Base-by-base conservation (phyloP, 2,329 filamentous ascomycete genomes). In the Tolypocladium endophyticum region DNA sequence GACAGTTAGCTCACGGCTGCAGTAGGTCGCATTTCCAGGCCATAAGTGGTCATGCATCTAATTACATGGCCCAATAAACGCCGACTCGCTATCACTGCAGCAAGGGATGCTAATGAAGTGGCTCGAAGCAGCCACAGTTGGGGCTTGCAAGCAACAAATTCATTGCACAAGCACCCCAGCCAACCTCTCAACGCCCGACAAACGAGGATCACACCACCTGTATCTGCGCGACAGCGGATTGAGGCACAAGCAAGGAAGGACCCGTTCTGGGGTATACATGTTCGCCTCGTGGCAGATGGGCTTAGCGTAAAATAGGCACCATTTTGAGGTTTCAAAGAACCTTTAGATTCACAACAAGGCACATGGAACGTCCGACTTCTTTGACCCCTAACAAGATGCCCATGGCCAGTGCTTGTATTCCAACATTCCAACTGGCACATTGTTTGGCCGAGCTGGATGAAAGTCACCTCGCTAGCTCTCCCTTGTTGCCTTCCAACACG, bases 401-500 rank as follows among this genome's bases (percentile, higher is more conserved):
- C 38, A 36, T 57, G 55, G 57, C 35, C 60, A 33, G 33, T 59
- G 60, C 60, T 55, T 30, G 12, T 38, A 35, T 16, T 4, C 57
- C 25, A 52, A 30, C 47, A 59, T 52, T 38, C 58, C 60, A 57
- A 56, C 60, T 56, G 55, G 58, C 55, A 57, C 41, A 20, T 35
- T 58, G 41, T 56, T 52, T 57, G 38, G 55, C 20, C 52, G 52
- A n/a, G 38, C 28, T 43, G 60, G 50, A 30, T 58, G 57, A 41
- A 58, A 41, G 52, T 56, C 36, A 36, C 33, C 28, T 55, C 30
- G 60, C 53, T 20, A 53, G 57, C 43, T 47, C 60, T 52, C 50
- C 55, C 53, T 60, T 58, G 60, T 58, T 61, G 43, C 33, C 50
- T 16, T 59, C 53, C 63, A 62, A 65, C 61, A 59, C 53, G 59